phyloP scores from a whole-genome alignment of 2,329 filamentous ascomycete species.

The Aspergillus uvarum region DNA sequence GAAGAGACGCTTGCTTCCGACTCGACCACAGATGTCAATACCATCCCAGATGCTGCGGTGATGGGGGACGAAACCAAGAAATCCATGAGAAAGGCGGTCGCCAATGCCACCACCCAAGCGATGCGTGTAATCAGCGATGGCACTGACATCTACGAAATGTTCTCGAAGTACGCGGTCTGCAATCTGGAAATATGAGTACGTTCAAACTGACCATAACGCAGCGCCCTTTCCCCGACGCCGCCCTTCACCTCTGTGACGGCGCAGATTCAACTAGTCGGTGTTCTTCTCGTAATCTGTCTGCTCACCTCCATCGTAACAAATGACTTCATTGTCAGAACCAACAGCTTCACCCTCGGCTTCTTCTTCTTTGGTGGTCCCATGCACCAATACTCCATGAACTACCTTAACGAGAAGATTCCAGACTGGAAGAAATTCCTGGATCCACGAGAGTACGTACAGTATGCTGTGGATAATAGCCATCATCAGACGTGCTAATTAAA shows the following conservation, averaged over 20 bases:
- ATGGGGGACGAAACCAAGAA: constrained; percentile 68
- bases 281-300: constrained; percentile 55
- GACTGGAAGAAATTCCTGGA: constrained; percentile 76
- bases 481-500: neutral
- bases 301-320: constrained; percentile 56
- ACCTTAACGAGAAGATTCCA: constrained; percentile 55
- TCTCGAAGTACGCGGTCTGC: constrained; percentile 53
- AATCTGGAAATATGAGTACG: neutral
- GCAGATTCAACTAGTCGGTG: constrained; percentile 55
- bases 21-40: constrained; percentile 55
- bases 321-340: constrained; percentile 64
- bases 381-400: constrained; percentile 58
- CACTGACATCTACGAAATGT: constrained; percentile 63
- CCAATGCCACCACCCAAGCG: constrained; percentile 70
- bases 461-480: constrained; percentile 3
- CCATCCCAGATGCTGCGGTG: constrained; percentile 51
- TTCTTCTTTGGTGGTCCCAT: constrained; percentile 78
- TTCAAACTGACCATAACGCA: constrained; percentile 22
- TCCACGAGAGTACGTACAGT: constrained; percentile 56
- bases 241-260: constrained; percentile 59
- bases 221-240: constrained; percentile 60
- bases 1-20: constrained; percentile 46
- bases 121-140: constrained; percentile 68
- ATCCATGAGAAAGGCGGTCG: constrained; percentile 74
- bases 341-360: constrained; percentile 67